Base-by-base conservation (phyloP, 345 rosid species). In the Corymbia maculata region DNA sequence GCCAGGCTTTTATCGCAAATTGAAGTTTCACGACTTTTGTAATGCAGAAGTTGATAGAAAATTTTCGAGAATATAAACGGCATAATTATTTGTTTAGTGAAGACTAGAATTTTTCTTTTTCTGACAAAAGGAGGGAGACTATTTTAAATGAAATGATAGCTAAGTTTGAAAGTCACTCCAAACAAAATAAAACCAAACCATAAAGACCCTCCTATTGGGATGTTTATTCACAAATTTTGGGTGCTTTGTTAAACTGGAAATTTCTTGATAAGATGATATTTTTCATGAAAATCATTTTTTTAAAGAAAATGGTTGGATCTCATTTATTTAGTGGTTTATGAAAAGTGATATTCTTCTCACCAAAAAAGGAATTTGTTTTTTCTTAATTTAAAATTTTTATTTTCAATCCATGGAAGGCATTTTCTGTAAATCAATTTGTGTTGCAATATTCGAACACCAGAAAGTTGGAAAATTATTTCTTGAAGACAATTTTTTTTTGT, bases 341-440 rank as follows among this genome's bases (percentile, higher is more conserved):
- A 16, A 32, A 66, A 68, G 6, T 68, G 19, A 68, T 32, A 30
- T 59, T 3, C 0, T 5, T 59, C 0, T 59, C 2, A 0, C 1
- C 22, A 68, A 32, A 68, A 68, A 12, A 16, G 12, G 11, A 68
- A 68, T 9, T 68, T 0, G 0, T 32, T 32, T 30, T 68, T 3
- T 22, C 11, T 9, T 19, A 15, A n/a, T 8, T 16, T 32, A 68
- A 68, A 1, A 12, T 68, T 32, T 7, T 68, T 32, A 9, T 32
- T 61, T 61, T 61, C 1, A 12, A 0, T 61, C 15, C 16, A 12
- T 61, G 16, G 26, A 59, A 59, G 2, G 10, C 2, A 0, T 68
- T 68, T 32, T 68, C 0, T 0, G 0, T 32, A 68, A 2, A 32
- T 68, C 22, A 0, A 68, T 16, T 8, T 32, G 3, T 30, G 10